Percentiles rank a stretch among this genome's conserved stretches.
Evolutionary conservation across 805 yeast species (phyloP).

Genomic region (Gaillardinia entomophila): DNA sequence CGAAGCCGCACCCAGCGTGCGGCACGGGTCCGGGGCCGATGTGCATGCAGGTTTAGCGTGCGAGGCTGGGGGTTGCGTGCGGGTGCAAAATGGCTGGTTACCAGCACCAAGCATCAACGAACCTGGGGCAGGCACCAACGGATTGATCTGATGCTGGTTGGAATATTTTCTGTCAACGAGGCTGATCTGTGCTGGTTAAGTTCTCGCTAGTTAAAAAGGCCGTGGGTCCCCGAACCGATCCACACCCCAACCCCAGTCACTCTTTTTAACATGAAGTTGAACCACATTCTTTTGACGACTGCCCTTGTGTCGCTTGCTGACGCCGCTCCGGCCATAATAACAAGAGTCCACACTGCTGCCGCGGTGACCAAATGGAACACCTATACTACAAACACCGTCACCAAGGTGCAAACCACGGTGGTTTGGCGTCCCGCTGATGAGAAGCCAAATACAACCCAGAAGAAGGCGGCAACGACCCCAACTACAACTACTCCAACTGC

Average conservation of each 20-base stretch:
- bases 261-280: background rate
- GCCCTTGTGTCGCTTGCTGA: conserved; percentile 12
- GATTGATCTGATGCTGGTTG: too few relatives aligned
- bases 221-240: too few relatives aligned
- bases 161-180: too few relatives aligned
- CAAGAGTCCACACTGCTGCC: conserved; percentile 21
- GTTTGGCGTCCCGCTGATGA: too few relatives aligned
- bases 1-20: background rate
- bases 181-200: background rate
- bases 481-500: too few relatives aligned
- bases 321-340: conserved; percentile 20
- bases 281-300: conserved; percentile 2
- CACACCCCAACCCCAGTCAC: background rate
- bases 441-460: too few relatives aligned
- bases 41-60: background rate
- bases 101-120: background rate
- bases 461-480: too few relatives aligned
- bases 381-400: conserved; percentile 11
- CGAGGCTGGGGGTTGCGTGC: background rate
- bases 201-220: too few relatives aligned
- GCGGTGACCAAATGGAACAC: conserved; percentile 20
- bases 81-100: background rate
- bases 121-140: too few relatives aligned
- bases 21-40: background rate
- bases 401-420: conserved; percentile 6